A percentile compares a stretch with the other conserved stretches of the same genome.
These are phyloP conservation scores for Durio zibethinus DNA, from an alignment of 345 rosid species.

Conservation along the genomic window DNA sequence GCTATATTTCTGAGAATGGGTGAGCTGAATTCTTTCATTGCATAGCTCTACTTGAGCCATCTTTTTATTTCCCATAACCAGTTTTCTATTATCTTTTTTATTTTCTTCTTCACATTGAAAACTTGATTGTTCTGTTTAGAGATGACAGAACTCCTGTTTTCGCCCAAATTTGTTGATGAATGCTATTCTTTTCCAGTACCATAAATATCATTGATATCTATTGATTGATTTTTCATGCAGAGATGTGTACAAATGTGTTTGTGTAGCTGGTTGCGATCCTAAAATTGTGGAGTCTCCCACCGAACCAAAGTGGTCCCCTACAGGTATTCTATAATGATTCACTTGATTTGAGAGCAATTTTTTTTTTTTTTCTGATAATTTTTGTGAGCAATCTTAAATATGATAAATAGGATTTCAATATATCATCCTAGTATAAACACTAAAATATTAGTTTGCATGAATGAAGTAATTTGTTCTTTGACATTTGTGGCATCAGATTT, in stretches of 20 bases:
- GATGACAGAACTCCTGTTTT: neutral
- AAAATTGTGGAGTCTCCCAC: conserved; percentile 77
- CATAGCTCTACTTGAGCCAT: neutral
- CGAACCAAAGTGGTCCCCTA: conserved; percentile 92
- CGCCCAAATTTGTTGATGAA: neutral
- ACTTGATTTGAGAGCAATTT: neutral
- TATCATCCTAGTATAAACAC: neutral
- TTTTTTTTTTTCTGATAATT: too few relatives aligned
- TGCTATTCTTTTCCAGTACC: neutral
- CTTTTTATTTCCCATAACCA: neutral
- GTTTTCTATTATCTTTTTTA: neutral
- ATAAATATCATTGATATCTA: neutral
- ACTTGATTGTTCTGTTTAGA: neutral
- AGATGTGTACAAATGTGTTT: conserved; percentile 52
- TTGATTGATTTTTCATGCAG: conserved; percentile 39
- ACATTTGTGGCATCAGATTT: neutral
- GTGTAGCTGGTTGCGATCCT: conserved; percentile 80
- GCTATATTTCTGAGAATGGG: conserved; percentile 79
- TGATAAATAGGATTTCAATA: neutral
- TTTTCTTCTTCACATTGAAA: neutral
- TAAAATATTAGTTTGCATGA: neutral
- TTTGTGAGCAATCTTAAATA: neutral
- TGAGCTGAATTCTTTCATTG: conserved; percentile 26
- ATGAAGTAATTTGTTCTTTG: neutral
- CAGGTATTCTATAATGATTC: conserved; percentile 43